Base-by-base conservation (phyloP, 2,329 filamentous ascomycete genomes). In the Ceratocystis diversiconidia region DNA sequence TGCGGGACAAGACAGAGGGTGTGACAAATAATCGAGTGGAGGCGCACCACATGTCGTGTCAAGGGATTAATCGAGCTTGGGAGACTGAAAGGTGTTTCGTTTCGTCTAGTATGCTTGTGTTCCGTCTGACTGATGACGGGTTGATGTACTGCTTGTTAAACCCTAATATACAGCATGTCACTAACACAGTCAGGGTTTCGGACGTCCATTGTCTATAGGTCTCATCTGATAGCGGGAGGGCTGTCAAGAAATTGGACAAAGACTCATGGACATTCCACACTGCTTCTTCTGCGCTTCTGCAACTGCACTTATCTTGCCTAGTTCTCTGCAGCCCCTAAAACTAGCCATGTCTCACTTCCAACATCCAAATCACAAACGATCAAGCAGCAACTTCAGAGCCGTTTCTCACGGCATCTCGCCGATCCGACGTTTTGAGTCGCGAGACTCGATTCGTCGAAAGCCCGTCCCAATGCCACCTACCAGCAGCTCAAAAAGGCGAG, bases 371-470 rank as follows among this genome's bases (percentile, higher is more conserved):
- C 52, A 17, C 28, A 59, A 59, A 59, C 19, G 19, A 19, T 52
- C 48, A 25, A 15, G 19, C 19, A 17, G n/a, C 10, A 32, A 8
- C 28, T n/a, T 17, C 28, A 15, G 48, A 15, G 48, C 48, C 19
- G 48, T 1, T 25, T 17, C 52, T n/a, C 25, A 17, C 12, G 52
- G 52, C 28, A 25, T 12, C 25, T n/a, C 52, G 19, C n/a, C 60
- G 10, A 62, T 62, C 41, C 36, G 28, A 7, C 50, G 50, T 8
- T 50, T 57, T 30, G 62, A 64, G 15, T 65, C 65, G n/a, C 32
- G 48, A 32, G 62, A 65, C 41, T 65, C 65, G 12, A 65, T 67
- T 36, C 65, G 65, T 2, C 62, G 65, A 6, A 67, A 67, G 22
- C 62, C 65, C 12, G 46, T 67, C 5, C 43, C 65, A 10, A 10